phyloP scores from a whole-genome alignment of 805 yeast species.

The Candida ascalaphidarum region DNA sequence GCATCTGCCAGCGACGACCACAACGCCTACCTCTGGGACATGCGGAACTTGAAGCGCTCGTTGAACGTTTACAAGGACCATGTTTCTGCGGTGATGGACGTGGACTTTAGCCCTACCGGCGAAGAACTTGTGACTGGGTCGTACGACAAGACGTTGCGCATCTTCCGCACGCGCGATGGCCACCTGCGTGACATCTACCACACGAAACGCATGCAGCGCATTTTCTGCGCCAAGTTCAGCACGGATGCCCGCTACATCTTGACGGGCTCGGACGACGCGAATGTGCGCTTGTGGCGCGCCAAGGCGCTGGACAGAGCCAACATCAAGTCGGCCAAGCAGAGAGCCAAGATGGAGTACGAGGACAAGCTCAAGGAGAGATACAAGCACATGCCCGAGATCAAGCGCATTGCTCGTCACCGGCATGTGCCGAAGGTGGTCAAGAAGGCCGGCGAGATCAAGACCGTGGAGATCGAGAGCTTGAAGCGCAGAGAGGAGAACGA shows the following conservation, averaged over 20 bases:
- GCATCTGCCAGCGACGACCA: conserved; percentile 93
- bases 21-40: conserved; percentile 89
- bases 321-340: conserved; percentile 71
- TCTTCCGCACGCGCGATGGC: conserved; percentile 69
- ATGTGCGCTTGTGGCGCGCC: conserved; percentile 88
- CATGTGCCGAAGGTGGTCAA: conserved; percentile 84
- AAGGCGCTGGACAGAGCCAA: conserved; percentile 77
- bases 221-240: conserved; percentile 73
- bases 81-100: conserved; percentile 89
- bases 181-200: conserved; percentile 94
- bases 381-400: conserved; percentile 94
- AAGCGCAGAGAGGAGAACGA: conserved; percentile 79
- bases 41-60: conserved; percentile 82
- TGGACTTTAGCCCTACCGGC: conserved; percentile 96
- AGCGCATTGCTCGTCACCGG: conserved; percentile 83
- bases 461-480: conserved; percentile 60
- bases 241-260: conserved; percentile 85
- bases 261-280: conserved; percentile 94
- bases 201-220: conserved; percentile 95
- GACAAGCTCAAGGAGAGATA: conserved; percentile 85
- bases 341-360: conserved; percentile 82
- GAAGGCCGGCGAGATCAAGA: conserved; percentile 82
- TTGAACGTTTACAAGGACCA: conserved; percentile 88
- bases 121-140: conserved; percentile 93
- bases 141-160: conserved; percentile 86